Base-by-base conservation (phyloP, 768 basidiomycete species). In the Mrakia hoshinonis region DNA sequence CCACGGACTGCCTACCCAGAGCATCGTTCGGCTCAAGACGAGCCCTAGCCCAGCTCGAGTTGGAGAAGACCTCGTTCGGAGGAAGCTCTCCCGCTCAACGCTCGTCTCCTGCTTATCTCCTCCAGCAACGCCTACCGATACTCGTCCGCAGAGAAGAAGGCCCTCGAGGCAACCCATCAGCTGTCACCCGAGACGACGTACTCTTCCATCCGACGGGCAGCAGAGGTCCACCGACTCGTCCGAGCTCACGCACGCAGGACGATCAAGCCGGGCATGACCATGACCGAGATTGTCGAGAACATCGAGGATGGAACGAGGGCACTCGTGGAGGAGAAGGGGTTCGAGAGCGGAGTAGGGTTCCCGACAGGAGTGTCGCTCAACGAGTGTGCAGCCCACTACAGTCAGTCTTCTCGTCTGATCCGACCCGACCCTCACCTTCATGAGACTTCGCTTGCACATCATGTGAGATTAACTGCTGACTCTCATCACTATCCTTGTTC, bases 181-280 rank as follows among this genome's bases (percentile, higher is more conserved):
- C 49, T 46, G 1, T 54, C 51, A 0, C 71, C 71, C 15, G 71
- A 67, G 13, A 49, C 55, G 24, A 68, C 66, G 0, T 99, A 98
- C 80, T 85, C 91, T 75, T 86, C 85, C 78, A 94, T 99, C 77
- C 87, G 96, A 65, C 86, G 88, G 72, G 96, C 88, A 49, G 90
- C 91, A n/a, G 94, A 98, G 81, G 93, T 95, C 13, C 96, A 99
- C 79, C 85, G 96, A 58, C 89, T 90, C 78, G 95, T 94, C 67
- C 87, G 96, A 68, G 82, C 85, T 72, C 85, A 89, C 76, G 92
- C 91, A 4, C 86, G 87, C 75, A 87, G 87, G 78, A 83, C 82
- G 72, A 98, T 99, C 76, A 86, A 86, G 72, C 93, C 94, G 13
- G 96, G 96, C 0, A 89, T 96, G 91, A 84, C 85, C 47, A 90